Evolutionary conservation across 176 grass and related monocot genomes (phyloP).

Genomic region (Triticum timopheevii): DNA sequence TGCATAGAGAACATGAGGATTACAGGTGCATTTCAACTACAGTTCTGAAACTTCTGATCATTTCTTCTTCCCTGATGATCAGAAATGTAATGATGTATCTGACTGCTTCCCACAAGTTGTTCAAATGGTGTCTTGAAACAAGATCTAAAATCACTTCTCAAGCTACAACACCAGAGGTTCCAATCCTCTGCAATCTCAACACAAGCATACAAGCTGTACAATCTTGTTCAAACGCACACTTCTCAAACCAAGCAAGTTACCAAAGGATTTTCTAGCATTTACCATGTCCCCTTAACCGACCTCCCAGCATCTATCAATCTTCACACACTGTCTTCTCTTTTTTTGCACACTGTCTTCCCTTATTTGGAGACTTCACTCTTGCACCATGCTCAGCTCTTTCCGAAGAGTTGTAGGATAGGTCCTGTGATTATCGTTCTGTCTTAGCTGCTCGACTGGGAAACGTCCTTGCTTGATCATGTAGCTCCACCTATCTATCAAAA

Average conservation of each 20-base stretch:
- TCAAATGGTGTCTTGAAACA: neutral
- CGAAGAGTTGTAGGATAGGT: slow-evolving; percentile 55
- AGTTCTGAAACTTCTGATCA: neutral
- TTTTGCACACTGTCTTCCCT: neutral
- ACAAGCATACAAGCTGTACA: slow-evolving; percentile 38
- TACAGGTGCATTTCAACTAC: neutral
- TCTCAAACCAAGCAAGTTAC: slow-evolving; percentile 40
- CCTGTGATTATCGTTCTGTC: slow-evolving; percentile 40
- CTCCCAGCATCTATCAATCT: neutral
- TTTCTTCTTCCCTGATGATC: neutral
- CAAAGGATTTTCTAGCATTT: slow-evolving; percentile 6
- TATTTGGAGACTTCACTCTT: slow-evolving; percentile 22
- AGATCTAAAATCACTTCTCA: neutral
- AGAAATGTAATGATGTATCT: slow-evolving; percentile 10
- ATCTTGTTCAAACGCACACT: slow-evolving; percentile 32
- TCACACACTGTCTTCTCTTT: neutral
- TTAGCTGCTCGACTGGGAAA: slow-evolving; percentile 66
- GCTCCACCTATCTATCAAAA: slow-evolving; percentile 78
- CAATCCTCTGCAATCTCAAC: slow-evolving; percentile 17
- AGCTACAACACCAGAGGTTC: slow-evolving; percentile 27
- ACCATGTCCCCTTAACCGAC: neutral
- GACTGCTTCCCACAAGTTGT: neutral
- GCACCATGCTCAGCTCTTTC: slow-evolving; percentile 43
- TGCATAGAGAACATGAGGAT: neutral
- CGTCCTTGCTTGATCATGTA: slow-evolving; percentile 74